Base-by-base conservation (phyloP, 208 protist species). In the Trypanosoma rangeli region DNA sequence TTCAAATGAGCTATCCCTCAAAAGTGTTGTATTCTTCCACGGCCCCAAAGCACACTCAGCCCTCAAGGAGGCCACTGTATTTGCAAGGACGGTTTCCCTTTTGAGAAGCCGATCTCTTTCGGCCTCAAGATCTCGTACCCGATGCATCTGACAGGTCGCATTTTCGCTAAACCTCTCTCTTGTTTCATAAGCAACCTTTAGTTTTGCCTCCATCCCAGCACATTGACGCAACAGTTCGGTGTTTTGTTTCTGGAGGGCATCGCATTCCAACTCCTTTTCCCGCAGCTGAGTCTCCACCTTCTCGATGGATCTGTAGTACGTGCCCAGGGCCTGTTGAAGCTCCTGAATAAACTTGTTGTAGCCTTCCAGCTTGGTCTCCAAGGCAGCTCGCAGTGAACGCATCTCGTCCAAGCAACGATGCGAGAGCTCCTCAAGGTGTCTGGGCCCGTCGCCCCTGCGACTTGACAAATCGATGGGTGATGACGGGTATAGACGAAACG, bases 261-360 rank as follows among this genome's bases (percentile, higher is more conserved):
- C 28, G 48, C 56, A 70, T 49, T 76, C 58, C 29, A 31, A 9
- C 37, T 78, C 57, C 28, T 78, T 68, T 9, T 64, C 42, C 16
- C 48, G 73, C n/a, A 78, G 50, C 26, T 68, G 65, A 46, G 28
- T 70, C 53, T 78, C 60, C 44, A 72, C 42, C 5, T 12, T 16
- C 22, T 78, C 73, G 7, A 73, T 31, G 13, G 62, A 67, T 53
- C 73, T 55, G 26, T 70, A 73, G 48, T 78, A 73, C 3, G 67
- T 60, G 33, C 64, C 66, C 26, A 72, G 50, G 1, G 42, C 28
- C 28, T 54, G 56, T 55, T 78, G 73, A 26, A 78, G 48, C 12
- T 78, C 65, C 16, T 68, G 57, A 64, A 78, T 78, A 35, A 78
- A 73, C 29, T 57, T 67, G 50, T 73, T 73, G 42, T 74, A 80